Percentiles rank a stretch among this genome's conserved stretches.
These are phyloP conservation scores for Durusdinium trenchii DNA, from an alignment of 73 alveolate genomes.

Conservation along the genomic window DNA sequence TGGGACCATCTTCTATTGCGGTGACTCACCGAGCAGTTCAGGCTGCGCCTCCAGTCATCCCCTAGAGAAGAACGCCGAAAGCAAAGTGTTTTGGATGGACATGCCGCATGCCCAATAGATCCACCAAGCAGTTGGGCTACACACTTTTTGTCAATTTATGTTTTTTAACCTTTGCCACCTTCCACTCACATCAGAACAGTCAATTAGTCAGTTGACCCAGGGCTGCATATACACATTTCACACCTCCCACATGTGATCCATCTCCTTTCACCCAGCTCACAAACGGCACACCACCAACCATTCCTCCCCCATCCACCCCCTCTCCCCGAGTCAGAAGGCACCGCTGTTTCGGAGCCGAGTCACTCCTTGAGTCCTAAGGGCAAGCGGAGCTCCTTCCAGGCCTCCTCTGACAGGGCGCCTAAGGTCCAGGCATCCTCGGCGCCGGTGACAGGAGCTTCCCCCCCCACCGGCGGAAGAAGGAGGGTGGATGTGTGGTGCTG, in stretches of 20 bases:
- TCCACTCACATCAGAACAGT: background rate
- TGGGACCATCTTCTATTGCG: too few relatives aligned
- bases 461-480: background rate
- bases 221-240: background rate
- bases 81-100: too few relatives aligned
- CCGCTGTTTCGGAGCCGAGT: background rate
- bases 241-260: background rate
- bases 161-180: too few relatives aligned
- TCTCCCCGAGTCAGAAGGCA: background rate
- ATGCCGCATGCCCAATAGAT: too few relatives aligned
- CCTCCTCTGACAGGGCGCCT: slow-evolving; percentile 62
- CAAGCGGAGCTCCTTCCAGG: slow-evolving; percentile 45
- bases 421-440: slow-evolving; percentile 29
- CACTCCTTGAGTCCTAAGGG: slow-evolving; percentile 72
- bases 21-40: too few relatives aligned
- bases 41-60: too few relatives aligned
- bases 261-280: background rate
- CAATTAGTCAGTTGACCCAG: background rate
- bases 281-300: background rate
- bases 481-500: background rate
- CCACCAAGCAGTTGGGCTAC: too few relatives aligned
- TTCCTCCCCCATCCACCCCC: background rate
- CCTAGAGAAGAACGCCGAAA: too few relatives aligned
- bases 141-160: too few relatives aligned
- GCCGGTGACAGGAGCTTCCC: background rate